These are phyloP conservation scores for Crucibulum cyathiforme DNA, from an alignment of 1,284 basidiomycete species.

Conservation along the genomic window DNA sequence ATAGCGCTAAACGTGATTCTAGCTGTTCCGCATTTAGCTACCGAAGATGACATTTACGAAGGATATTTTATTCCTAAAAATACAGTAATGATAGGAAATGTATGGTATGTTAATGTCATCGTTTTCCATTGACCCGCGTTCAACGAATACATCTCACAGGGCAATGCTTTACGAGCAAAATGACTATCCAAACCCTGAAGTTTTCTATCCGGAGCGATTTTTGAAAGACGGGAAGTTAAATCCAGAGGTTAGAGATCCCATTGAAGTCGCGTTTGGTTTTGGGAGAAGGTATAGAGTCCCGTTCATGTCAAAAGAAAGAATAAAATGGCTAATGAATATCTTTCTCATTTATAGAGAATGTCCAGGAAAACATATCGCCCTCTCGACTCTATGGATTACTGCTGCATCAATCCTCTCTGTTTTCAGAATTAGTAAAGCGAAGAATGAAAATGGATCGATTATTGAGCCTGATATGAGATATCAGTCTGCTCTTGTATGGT, in stretches of 20 bases:
- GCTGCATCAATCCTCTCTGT: constrained; percentile 35
- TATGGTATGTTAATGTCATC: constrained; percentile 3
- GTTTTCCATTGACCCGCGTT: neutral
- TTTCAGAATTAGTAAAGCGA: constrained; percentile 30
- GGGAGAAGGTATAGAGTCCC: constrained; percentile 33
- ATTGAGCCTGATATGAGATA: constrained; percentile 26
- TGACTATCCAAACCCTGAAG: constrained; percentile 42
- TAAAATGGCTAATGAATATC: neutral
- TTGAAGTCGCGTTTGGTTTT: constrained; percentile 38
- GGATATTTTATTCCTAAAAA: constrained; percentile 42
- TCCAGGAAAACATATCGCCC: constrained; percentile 48
- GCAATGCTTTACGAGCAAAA: constrained; percentile 46
- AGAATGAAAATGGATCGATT: constrained; percentile 22
- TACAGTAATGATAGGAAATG: constrained; percentile 36
- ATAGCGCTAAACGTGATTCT: neutral
- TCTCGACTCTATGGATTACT: constrained; percentile 34
- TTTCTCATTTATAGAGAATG: constrained; percentile 41
- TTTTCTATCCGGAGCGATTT: constrained; percentile 47
- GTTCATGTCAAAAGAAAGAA: neutral
- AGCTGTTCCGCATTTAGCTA: neutral
- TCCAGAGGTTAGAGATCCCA: constrained; percentile 25
- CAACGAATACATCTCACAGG: constrained; percentile 23
- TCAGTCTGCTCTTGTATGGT: constrained; percentile 16
- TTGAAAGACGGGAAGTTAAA: constrained; percentile 37
- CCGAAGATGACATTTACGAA: constrained; percentile 41